A percentile compares a stretch with the other conserved stretches of the same genome.
These are phyloP conservation scores for Angophora floribunda DNA, from an alignment of 345 rosid genomes.

Conservation along the genomic window DNA sequence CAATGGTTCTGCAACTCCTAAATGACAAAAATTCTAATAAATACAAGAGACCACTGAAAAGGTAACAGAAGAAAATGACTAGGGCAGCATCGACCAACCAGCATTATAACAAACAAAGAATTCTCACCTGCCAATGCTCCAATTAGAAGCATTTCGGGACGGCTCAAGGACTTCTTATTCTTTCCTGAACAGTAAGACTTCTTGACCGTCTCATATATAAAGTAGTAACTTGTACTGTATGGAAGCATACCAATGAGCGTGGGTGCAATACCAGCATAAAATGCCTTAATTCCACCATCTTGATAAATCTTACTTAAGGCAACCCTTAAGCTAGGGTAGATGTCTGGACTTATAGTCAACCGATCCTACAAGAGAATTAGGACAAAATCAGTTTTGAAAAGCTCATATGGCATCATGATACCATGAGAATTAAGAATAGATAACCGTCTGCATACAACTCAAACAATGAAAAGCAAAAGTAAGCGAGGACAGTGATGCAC, in stretches of 20 bases:
- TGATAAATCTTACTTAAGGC: constrained; percentile 70
- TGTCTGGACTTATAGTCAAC: constrained; percentile 76
- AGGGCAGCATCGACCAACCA: background rate
- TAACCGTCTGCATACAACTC: background rate
- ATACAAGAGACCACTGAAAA: background rate
- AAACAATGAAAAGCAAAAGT: background rate
- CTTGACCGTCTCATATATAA: constrained; percentile 81
- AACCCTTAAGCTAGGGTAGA: constrained; percentile 69
- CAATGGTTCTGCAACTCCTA: background rate
- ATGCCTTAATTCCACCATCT: constrained; percentile 80
- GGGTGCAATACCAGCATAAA: constrained; percentile 81
- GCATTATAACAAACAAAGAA: background rate
- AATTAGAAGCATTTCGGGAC: constrained; percentile 84
- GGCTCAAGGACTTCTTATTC: constrained; percentile 75
- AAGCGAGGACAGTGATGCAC: background rate
- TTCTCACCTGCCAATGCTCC: constrained; percentile 88
- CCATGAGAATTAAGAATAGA: background rate
- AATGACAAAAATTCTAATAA: background rate
- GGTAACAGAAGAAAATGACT: background rate
- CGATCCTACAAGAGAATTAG: constrained; percentile 56
- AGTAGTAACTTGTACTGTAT: constrained; percentile 91
- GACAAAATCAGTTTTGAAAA: background rate
- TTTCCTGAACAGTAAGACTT: constrained; percentile 60
- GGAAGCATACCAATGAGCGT: constrained; percentile 97
- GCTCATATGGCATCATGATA: background rate